phyloP scores from a whole-genome alignment of 176 grass and related monocot genomes.

The Calamus simplicifolius region DNA sequence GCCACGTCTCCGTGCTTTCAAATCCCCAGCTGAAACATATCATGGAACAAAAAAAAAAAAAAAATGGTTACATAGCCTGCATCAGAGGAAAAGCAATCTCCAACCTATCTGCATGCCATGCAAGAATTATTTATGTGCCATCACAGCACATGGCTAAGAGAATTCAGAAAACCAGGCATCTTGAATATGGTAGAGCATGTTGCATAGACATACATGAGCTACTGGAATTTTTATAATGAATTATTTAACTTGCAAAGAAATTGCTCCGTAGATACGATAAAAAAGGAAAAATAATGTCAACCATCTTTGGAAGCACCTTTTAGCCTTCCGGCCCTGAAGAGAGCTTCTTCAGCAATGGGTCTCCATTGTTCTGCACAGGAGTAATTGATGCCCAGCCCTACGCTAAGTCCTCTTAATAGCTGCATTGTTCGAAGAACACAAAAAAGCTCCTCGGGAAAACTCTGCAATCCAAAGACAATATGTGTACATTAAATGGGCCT shows the following conservation, averaged over 20 bases:
- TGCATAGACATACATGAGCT: conserved; percentile 7
- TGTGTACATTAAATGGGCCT: no score
- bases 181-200: no score
- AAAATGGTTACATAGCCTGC: background rate
- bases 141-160: background rate
- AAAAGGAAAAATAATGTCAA: no score
- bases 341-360: conserved; percentile 76
- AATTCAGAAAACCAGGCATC: no score
- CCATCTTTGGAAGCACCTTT: conserved; percentile 28
- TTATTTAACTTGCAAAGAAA: background rate
- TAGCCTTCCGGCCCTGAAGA: conserved; percentile 62
- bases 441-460: conserved; percentile 83
- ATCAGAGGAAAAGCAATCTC: no score
- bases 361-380: conserved; percentile 86
- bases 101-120: no score
- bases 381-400: conserved; percentile 74
- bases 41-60: background rate
- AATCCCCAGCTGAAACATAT: conserved; percentile 12
- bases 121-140: background rate
- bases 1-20: conserved; percentile 9
- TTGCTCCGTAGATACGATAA: no score
- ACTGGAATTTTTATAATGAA: background rate
- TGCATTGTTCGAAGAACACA: conserved; percentile 86
- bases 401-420: conserved; percentile 71
- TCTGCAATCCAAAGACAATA: conserved; percentile 29